Conservation (phyloP, 495 filamentous ascomycete genomes). For the Hypoxylon crocopeplum region DNA sequence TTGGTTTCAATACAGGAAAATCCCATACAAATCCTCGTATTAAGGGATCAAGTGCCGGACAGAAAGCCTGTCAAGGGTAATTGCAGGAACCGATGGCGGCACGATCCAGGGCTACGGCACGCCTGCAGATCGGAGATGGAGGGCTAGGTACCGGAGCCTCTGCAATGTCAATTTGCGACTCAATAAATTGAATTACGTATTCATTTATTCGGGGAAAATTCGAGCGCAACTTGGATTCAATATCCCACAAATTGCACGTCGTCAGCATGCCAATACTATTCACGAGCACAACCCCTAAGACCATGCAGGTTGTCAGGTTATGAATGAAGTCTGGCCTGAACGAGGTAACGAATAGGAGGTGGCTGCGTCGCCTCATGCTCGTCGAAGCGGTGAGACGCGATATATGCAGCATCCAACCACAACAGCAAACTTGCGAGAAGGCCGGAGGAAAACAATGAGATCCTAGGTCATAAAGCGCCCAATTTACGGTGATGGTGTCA, state of each 20-base stretch:
- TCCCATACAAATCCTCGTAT: not conserved
- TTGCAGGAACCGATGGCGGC: constrained; percentile 8
- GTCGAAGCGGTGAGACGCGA: constrained; percentile 32
- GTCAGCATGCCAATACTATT: constrained; percentile 12
- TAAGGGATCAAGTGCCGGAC: not conserved
- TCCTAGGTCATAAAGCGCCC: too few species aligned
- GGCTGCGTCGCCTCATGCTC: constrained; percentile 22
- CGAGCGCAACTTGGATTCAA: constrained; percentile 9
- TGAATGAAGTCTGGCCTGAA: constrained; percentile 12
- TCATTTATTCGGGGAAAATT: constrained; percentile 6
- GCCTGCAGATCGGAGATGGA: constrained; percentile 19
- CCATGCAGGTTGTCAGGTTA: constrained; percentile 14
- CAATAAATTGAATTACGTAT: constrained; percentile 4
- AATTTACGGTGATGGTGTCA: constrained; percentile 18
- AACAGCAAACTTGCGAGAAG: constrained; percentile 1
- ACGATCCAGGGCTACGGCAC: constrained; percentile 10
- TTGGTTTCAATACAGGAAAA: not conserved
- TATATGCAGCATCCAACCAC: constrained; percentile 20
- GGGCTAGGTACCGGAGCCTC: constrained; percentile 2
- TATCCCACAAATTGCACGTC: constrained; percentile 24
- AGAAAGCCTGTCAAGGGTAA: constrained; percentile 11
- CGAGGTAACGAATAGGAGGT: constrained; percentile 23
- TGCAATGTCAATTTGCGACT: constrained; percentile 8
- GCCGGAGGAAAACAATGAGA: constrained; percentile 5
- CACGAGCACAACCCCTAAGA: not conserved